phyloP scores from a whole-genome alignment of 176 grass and related monocot species.

The Juncus effusus region DNA sequence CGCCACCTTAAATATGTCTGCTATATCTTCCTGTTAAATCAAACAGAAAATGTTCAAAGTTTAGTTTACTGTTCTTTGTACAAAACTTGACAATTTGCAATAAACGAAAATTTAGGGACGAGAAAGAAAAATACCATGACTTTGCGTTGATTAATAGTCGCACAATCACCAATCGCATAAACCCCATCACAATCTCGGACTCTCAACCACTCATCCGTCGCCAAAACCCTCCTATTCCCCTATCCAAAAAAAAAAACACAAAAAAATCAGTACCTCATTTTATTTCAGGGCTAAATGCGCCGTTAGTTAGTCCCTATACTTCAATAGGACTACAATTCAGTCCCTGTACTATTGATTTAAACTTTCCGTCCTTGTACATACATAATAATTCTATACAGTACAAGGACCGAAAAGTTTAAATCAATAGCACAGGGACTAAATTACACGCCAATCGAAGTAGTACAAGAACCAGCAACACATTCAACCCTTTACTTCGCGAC shows the following conservation, averaged over 20 bases:
- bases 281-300: too few relatives aligned
- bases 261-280: too few relatives aligned
- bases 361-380: too few relatives aligned
- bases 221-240: constrained; percentile 69
- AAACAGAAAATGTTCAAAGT: neutral
- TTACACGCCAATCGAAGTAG: neutral
- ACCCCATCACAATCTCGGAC: constrained; percentile 70
- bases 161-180: constrained; percentile 94
- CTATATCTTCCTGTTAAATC: constrained; percentile 69
- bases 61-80: neutral
- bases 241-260: constrained; percentile 7
- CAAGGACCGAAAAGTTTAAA: too few relatives aligned
- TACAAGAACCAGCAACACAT: too few relatives aligned
- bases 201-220: constrained; percentile 98
- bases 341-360: too few relatives aligned
- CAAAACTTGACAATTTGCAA: too few relatives aligned
- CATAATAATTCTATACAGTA: neutral
- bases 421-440: neutral
- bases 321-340: too few relatives aligned
- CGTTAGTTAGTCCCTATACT: too few relatives aligned
- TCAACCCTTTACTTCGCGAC: too few relatives aligned
- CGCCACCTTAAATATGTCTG: constrained; percentile 88
- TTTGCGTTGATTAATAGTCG: constrained; percentile 87
- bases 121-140: constrained; percentile 67
- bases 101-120: too few relatives aligned